phyloP scores from a whole-genome alignment of 1,139 yeast species.

The Saccharomycopsis hybrid region DNA sequence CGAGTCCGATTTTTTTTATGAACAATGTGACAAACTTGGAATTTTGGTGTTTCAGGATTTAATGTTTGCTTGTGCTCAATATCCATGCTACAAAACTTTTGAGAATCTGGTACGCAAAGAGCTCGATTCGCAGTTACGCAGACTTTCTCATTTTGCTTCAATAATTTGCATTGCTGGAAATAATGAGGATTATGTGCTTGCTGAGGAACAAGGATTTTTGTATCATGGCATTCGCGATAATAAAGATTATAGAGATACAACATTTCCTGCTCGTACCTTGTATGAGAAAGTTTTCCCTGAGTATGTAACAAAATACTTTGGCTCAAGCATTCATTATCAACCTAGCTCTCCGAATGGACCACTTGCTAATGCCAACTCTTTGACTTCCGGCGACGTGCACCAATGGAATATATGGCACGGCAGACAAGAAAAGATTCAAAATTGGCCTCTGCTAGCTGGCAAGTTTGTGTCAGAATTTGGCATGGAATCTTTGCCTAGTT shows the following conservation, averaged over 20 bases:
- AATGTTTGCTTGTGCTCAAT: conserved; percentile 48
- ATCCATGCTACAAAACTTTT: conserved; percentile 33
- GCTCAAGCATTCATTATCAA: conserved; percentile 33
- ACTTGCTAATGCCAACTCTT: conserved; percentile 28
- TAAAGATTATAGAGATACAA: conserved; percentile 29
- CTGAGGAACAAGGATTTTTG: conserved; percentile 31
- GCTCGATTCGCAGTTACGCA: conserved; percentile 31
- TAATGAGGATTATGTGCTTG: conserved; percentile 43
- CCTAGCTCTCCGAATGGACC: conserved; percentile 43
- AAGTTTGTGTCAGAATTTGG: conserved; percentile 44
- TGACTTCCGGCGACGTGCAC: conserved; percentile 39
- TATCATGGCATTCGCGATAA: conserved; percentile 31
- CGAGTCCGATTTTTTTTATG: conserved; percentile 37
- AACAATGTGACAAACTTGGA: conserved; percentile 39
- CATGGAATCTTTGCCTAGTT: conserved; percentile 37
- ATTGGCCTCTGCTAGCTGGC: conserved; percentile 36
- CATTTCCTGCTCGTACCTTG: conserved; percentile 37
- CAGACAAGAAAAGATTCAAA: conserved; percentile 37
- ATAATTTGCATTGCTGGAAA: conserved; percentile 37
- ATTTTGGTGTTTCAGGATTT: conserved; percentile 46
- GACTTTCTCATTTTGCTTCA: conserved; percentile 32
- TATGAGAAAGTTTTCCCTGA: conserved; percentile 36
- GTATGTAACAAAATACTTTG: conserved; percentile 24
- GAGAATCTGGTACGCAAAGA: conserved; percentile 32
- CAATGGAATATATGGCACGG: conserved; percentile 51